These are phyloP conservation scores for Bathelium albidoporum DNA, from an alignment of 495 filamentous ascomycete genomes.

Conservation along the genomic window DNA sequence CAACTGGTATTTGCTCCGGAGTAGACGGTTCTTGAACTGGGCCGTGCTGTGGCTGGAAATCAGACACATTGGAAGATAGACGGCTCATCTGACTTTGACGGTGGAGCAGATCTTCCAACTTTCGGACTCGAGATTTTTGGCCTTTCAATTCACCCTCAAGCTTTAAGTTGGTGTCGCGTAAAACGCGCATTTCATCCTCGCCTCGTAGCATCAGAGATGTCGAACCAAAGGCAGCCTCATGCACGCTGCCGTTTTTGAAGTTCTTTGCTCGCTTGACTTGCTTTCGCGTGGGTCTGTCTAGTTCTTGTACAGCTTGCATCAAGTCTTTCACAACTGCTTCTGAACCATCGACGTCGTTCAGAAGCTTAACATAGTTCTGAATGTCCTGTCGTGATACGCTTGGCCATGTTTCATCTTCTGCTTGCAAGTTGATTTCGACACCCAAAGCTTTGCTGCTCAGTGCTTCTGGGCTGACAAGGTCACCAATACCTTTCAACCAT, in stretches of 20 bases:
- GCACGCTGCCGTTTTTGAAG: constrained; percentile 92
- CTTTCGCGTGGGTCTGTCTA: constrained; percentile 66
- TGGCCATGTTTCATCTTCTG: constrained; percentile 74
- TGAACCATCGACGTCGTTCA: constrained; percentile 50
- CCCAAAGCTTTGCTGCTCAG: constrained; percentile 57
- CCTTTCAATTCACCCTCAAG: constrained; percentile 73
- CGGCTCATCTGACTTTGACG: constrained; percentile 65
- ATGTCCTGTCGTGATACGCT: constrained; percentile 46
- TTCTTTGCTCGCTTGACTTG: constrained; percentile 70
- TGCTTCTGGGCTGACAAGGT: constrained; percentile 42
- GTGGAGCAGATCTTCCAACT: constrained; percentile 87
- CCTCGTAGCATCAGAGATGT: constrained; percentile 71
- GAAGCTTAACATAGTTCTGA: constrained; percentile 41
- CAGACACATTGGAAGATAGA: constrained; percentile 52
- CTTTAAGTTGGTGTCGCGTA: constrained; percentile 71
- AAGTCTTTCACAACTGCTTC: constrained; percentile 56
- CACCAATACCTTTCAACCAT: constrained; percentile 74
- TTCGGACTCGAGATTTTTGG: constrained; percentile 81
- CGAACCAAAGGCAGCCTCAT: constrained; percentile 67
- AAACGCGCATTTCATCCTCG: constrained; percentile 61
- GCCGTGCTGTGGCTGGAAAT: constrained; percentile 39
- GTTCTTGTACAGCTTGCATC: constrained; percentile 46
- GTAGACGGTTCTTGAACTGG: constrained; percentile 35
- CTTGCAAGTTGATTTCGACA: constrained; percentile 75
- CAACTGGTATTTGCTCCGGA: constrained; percentile 23